These are phyloP conservation scores for Nannizziopsis arthrosporioides DNA, from an alignment of 2,329 filamentous ascomycete genomes.

Conservation along the genomic window DNA sequence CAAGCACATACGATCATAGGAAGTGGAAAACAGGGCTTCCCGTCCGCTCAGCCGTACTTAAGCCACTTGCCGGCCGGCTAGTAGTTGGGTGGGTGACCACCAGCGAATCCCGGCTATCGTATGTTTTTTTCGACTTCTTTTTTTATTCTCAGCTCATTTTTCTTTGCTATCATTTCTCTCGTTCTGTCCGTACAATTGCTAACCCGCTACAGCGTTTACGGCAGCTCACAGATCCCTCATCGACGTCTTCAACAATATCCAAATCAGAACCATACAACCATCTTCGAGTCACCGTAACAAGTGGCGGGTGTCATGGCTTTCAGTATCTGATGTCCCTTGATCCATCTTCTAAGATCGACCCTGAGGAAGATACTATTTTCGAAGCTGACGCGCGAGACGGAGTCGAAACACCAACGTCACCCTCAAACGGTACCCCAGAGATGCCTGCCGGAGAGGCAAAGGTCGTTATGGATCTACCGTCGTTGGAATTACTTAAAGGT, in stretches of 20 bases:
- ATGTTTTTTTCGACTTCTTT: conserved; percentile 27
- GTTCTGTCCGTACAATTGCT: neutral
- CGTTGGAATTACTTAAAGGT: conserved; percentile 75
- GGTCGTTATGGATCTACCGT: conserved; percentile 78
- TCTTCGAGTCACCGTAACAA: conserved; percentile 83
- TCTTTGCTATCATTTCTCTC: too few species aligned
- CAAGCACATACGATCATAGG: conserved; percentile 35
- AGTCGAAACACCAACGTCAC: conserved; percentile 11
- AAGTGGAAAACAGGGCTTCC: conserved; percentile 38
- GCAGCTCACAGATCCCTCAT: conserved; percentile 52
- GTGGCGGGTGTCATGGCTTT: conserved; percentile 92
- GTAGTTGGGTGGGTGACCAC: conserved; percentile 39
- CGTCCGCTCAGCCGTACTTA: conserved; percentile 39
- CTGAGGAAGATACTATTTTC: conserved; percentile 81
- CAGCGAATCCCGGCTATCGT: conserved; percentile 37
- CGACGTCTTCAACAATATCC: conserved; percentile 29
- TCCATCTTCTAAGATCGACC: conserved; percentile 41
- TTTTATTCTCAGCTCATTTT: conserved; percentile 4
- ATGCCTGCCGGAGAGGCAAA: conserved; percentile 47
- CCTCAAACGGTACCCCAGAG: conserved; percentile 24
- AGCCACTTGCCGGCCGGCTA: conserved; percentile 37
- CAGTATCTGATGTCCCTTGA: conserved; percentile 91
- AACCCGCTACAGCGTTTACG: conserved; percentile 46
- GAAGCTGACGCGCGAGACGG: conserved; percentile 44
- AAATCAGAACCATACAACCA: conserved; percentile 62